Base-by-base conservation (phyloP, 371 early-diverging fungal genomes). In the Mucor lusitanicus region DNA sequence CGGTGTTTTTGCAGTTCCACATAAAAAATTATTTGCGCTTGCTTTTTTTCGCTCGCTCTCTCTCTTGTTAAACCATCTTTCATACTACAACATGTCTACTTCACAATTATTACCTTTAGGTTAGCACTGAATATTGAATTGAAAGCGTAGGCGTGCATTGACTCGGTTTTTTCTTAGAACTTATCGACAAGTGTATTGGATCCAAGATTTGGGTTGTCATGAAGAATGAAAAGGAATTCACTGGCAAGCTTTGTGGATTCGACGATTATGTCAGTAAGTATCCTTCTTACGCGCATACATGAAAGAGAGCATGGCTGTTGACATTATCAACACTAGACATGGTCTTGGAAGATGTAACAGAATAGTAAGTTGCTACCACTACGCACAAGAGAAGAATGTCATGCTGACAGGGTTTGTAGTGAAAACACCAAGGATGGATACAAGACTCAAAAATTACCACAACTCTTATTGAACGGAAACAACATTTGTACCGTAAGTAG, bases 101-200 rank as follows among this genome's bases (percentile, higher is more conserved):
- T 79, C 80, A n/a, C 83, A 82, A 70, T 71, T 82, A 46, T 74
- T 82, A 60, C 83, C 83, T 44, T 67, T 82, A 60, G 83, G 83
- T 80, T 70, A 23, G 28, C 32, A 21, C 25, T 25, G 6, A 6
- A 54, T 5, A 42, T 25, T 11, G 30, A 5, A 27, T 12, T 28
- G 23, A 25, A 44, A 6, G 46, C 3, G n/a, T 39, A 12, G 13
- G 1, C 19, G 1, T 27, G n/a, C 48, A 25, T 5, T 44, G 53
- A 19, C 19, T 30, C 50, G 25, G n/a, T n/a, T n/a, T 30, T 4
- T 15, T 15, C 62, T 44, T 78, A 95, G 98, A 99, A 76, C 88
- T 99, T 56, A 95, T 99, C 70, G 99, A 99, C 81, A 94, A 96
- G 71, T 98, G 98, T 82, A 96, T 98, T 70, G 98, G 98, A 19